Base-by-base conservation (phyloP, 306 rosid genomes). In the Sindora glabra region DNA sequence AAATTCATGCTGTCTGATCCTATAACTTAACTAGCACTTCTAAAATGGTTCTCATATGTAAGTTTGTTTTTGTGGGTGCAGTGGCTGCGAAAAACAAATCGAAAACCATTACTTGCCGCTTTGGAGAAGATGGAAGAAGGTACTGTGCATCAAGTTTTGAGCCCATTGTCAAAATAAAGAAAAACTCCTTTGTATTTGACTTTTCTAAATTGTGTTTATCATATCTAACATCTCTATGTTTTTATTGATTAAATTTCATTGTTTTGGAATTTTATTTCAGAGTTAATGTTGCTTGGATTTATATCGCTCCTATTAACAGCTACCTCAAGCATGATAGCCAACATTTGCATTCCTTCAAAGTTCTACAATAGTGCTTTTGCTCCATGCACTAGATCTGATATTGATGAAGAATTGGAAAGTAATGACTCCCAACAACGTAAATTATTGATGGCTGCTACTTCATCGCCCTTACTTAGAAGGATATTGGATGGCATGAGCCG, bases 71-170 rank as follows among this genome's bases (percentile, higher is more conserved):
- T 48, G 25, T 55, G 70, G 52, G 54, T 79, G 66, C 75, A 92
- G 99, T 89, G 99, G 99, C 59, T 92, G 72, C 75, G 74, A 69
- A 86, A 86, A 75, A 83, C 99, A 50, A 77, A 86, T 74, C 72
- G 99, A 67, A 92, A 89, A 59, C 99, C 99, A 56, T 80, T 92
- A 72, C 83, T 92, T 69, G 94, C 85, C 39, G 97, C 99, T 50
- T 72, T 92, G 79, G 99, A 92, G 89, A 92, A 89, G 75, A 92
- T 89, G 99, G 89, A 86, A 83, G 99, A 92, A 86, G 99, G 97
- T 92, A 75, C 23, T 7, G 1, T 49, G 59, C 59, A 18, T 59
- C 34, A 42, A 21, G 8, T 22, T 67, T n/a, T 29, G 14, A 52
- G 12, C 17, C 30, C 25, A 58, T 64, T 59, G 45, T 22, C 15